Conservation (phyloP, 2,329 filamentous ascomycete species). For the Fusarium lateritium region DNA sequence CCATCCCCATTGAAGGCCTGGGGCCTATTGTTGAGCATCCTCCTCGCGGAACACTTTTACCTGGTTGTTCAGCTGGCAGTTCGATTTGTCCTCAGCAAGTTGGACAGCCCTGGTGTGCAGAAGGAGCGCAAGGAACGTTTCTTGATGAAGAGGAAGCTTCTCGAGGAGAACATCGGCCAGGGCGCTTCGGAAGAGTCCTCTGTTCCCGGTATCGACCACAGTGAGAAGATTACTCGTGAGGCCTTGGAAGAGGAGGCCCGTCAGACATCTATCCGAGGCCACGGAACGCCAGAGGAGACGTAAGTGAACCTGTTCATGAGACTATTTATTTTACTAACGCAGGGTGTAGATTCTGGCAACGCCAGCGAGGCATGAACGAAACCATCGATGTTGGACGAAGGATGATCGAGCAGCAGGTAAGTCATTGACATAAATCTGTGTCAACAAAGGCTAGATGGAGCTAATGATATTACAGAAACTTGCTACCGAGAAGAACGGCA, state of each 20-base stretch:
- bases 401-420: slow-evolving; percentile 66
- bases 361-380: slow-evolving; percentile 71
- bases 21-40: slow-evolving; percentile 84
- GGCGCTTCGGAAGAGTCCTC: slow-evolving; percentile 66
- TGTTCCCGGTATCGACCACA: slow-evolving; percentile 63
- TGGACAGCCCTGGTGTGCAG: slow-evolving; percentile 89
- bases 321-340: slow-evolving; percentile 37
- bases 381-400: slow-evolving; percentile 70
- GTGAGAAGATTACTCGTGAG: slow-evolving; percentile 75
- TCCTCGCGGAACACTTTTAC: slow-evolving; percentile 92
- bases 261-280: slow-evolving; percentile 63
- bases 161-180: slow-evolving; percentile 79
- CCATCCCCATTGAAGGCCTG: slow-evolving; percentile 82
- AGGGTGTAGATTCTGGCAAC: slow-evolving; percentile 69
- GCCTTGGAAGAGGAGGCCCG: slow-evolving; percentile 76
- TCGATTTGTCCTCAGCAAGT: slow-evolving; percentile 79
- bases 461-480: slow-evolving; percentile 32
- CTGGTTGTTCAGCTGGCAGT: slow-evolving; percentile 83
- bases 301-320: slow-evolving; percentile 50
- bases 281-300: slow-evolving; percentile 66
- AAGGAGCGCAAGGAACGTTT: slow-evolving; percentile 88
- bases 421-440: slow-evolving; percentile 2
- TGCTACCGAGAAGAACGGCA: slow-evolving; percentile 27
- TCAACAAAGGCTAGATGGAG: background rate
- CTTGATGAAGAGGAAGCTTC: slow-evolving; percentile 81